These are phyloP conservation scores for Sechiopsis laciniata DNA, from an alignment of 306 rosid genomes.

Conservation along the genomic window DNA sequence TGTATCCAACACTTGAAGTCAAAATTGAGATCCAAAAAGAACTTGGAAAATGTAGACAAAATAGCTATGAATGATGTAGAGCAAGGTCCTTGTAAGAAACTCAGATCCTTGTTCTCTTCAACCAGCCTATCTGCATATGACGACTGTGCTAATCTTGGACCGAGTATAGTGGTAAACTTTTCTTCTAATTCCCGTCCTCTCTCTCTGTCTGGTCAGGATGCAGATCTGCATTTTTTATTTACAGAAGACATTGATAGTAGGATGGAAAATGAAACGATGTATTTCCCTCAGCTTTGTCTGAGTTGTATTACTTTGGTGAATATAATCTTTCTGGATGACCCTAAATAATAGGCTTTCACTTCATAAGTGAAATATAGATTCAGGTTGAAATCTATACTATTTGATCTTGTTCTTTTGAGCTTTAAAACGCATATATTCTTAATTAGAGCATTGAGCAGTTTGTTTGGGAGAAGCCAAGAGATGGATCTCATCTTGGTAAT, in stretches of 20 bases:
- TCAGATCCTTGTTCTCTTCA: slow-evolving; percentile 38
- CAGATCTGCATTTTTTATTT: neutral
- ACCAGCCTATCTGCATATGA: slow-evolving; percentile 26
- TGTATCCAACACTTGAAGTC: slow-evolving; percentile 35
- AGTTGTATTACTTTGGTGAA: slow-evolving; percentile 9
- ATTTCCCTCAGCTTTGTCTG: neutral
- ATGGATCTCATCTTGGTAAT: slow-evolving; percentile 6
- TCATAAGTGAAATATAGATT: neutral
- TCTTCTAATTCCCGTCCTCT: neutral
- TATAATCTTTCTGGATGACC: slow-evolving; percentile 11
- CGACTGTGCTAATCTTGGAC: slow-evolving; percentile 30
- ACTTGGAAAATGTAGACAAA: slow-evolving; percentile 30
- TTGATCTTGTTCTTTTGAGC: neutral
- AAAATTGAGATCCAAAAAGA: slow-evolving; percentile 38
- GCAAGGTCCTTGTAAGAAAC: slow-evolving; percentile 38
- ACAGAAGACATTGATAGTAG: neutral
- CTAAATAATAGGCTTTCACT: slow-evolving; percentile 2
- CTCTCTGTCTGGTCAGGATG: neutral
- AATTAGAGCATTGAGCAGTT: slow-evolving; percentile 1
- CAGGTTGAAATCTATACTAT: neutral
- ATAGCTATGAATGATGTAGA: slow-evolving; percentile 28
- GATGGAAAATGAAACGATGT: neutral
- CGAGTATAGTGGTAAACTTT: slow-evolving; percentile 28
- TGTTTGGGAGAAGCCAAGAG: neutral
- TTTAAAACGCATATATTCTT: neutral